Evolutionary conservation across 2,329 filamentous ascomycete genomes (phyloP).

Genomic region (Samsoniella hepiali): DNA sequence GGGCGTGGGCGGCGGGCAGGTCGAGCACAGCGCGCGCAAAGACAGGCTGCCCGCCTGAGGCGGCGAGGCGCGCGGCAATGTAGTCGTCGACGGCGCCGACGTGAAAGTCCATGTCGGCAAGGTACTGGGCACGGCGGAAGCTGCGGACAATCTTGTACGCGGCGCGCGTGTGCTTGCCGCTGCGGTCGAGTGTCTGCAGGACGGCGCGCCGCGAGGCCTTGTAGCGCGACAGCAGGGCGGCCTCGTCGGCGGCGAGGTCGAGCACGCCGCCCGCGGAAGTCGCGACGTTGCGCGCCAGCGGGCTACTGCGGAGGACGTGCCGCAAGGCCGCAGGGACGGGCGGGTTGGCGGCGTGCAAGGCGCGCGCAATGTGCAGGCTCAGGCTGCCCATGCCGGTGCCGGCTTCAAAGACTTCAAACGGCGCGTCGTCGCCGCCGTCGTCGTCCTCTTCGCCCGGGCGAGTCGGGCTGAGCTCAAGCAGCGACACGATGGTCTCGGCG

Average conservation of each 20-base stretch:
- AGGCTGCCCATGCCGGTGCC: conserved; percentile 82
- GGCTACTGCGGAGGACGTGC: conserved; percentile 27
- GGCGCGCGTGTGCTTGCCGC: conserved; percentile 57
- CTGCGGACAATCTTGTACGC: conserved; percentile 63
- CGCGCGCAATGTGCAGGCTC: conserved; percentile 71
- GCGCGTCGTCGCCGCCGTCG: conserved; percentile 30
- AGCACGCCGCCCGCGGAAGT: conserved; percentile 22
- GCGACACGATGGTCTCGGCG: conserved; percentile 69
- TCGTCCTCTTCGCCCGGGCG: conserved; percentile 34
- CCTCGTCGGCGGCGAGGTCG: conserved; percentile 24
- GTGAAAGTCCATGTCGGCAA: conserved; percentile 69
- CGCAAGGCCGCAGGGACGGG: conserved; percentile 31
- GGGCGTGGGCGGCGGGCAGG: conserved; percentile 59
- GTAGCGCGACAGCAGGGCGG: conserved; percentile 40
- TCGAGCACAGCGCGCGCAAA: conserved; percentile 71
- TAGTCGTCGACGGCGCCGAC: conserved; percentile 63
- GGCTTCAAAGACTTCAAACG: conserved; percentile 75
- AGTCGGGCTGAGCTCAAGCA: conserved; percentile 69
- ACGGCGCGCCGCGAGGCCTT: conserved; percentile 58
- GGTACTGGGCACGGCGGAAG: conserved; percentile 69
- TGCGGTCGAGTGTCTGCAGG: conserved; percentile 72
- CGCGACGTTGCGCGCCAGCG: conserved; percentile 21
- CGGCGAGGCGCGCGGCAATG: conserved; percentile 50
- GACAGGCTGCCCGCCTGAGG: conserved; percentile 52
- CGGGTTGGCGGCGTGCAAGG: conserved; percentile 70